phyloP scores from a whole-genome alignment of 2,329 filamentous ascomycete genomes.

The Escovopsis sp. region DNA sequence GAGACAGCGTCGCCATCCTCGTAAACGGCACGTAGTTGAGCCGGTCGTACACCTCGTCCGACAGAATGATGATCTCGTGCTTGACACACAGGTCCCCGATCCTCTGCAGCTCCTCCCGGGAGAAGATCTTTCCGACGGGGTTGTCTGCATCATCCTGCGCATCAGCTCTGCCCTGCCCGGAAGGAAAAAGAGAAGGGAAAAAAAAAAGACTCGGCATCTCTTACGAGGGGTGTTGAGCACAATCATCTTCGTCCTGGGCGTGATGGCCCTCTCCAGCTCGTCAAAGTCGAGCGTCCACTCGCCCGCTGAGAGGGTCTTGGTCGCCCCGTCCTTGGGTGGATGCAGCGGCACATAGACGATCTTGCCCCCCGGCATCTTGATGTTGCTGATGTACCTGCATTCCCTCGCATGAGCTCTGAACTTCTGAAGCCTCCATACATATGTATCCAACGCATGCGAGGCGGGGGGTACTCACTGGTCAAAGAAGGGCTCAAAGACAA shows the following conservation, averaged over 20 bases:
- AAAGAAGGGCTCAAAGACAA: constrained; percentile 97
- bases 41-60: constrained; percentile 86
- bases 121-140: constrained; percentile 92
- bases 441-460: too few species aligned
- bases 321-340: constrained; percentile 67
- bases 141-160: constrained; percentile 46
- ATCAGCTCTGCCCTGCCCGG: neutral
- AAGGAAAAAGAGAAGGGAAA: neutral
- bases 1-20: constrained; percentile 76
- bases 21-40: constrained; percentile 94
- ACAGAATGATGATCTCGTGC: constrained; percentile 85
- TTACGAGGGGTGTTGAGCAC: constrained; percentile 62
- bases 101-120: constrained; percentile 62
- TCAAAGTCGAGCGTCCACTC: constrained; percentile 83
- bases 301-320: constrained; percentile 65
- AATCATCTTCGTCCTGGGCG: constrained; percentile 85
- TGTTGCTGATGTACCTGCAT: constrained; percentile 68
- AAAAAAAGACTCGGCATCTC: constrained; percentile 6
- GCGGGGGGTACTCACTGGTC: constrained; percentile 49
- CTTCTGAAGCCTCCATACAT: too few species aligned
- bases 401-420: neutral
- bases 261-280: constrained; percentile 69
- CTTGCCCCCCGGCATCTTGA: constrained; percentile 92
- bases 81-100: constrained; percentile 86
- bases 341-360: constrained; percentile 93